phyloP scores from a whole-genome alignment of 352 stramenopile species.

The Phytophthora pistaciae region DNA sequence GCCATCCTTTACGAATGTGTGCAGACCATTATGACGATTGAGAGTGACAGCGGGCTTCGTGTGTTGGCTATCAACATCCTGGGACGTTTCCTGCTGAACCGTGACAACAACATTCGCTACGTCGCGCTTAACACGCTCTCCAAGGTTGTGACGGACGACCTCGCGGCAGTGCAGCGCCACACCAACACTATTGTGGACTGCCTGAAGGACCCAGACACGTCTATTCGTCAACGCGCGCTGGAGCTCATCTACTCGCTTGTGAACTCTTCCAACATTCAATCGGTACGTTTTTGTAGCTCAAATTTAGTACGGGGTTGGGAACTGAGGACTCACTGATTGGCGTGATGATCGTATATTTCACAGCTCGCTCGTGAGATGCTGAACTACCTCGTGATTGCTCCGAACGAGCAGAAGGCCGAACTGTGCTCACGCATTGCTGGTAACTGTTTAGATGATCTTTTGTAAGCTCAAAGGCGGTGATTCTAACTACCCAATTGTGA shows the following conservation, averaged over 20 bases:
- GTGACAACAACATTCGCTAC: slow-evolving; percentile 99
- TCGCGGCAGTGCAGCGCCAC: slow-evolving; percentile 97
- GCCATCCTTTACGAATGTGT: slow-evolving; percentile 99
- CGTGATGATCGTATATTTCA: slow-evolving; percentile 9
- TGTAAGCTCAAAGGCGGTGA: background rate
- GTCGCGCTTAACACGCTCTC: slow-evolving; percentile 98
- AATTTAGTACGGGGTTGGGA: background rate
- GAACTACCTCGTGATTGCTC: slow-evolving; percentile 99
- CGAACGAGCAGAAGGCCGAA: slow-evolving; percentile 94
- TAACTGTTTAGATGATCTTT: slow-evolving; percentile 41
- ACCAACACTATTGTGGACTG: slow-evolving; percentile 96
- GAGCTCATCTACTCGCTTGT: slow-evolving; percentile 99
- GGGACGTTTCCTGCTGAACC: slow-evolving; percentile 98
- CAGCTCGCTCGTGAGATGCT: slow-evolving; percentile 97
- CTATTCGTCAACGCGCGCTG: slow-evolving; percentile 98
- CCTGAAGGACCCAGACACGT: slow-evolving; percentile 98
- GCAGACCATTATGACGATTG: slow-evolving; percentile 98
- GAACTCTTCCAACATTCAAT: slow-evolving; percentile 97
- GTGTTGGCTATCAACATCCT: slow-evolving; percentile 99
- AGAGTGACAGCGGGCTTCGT: slow-evolving; percentile 97
- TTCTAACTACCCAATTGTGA: background rate
- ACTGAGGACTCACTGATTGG: background rate
- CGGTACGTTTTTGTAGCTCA: slow-evolving; percentile 39
- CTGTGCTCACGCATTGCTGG: slow-evolving; percentile 96
- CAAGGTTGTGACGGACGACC: slow-evolving; percentile 91